phyloP scores from a whole-genome alignment of 2,329 filamentous ascomycete species.

The Pezicula carpinea region DNA sequence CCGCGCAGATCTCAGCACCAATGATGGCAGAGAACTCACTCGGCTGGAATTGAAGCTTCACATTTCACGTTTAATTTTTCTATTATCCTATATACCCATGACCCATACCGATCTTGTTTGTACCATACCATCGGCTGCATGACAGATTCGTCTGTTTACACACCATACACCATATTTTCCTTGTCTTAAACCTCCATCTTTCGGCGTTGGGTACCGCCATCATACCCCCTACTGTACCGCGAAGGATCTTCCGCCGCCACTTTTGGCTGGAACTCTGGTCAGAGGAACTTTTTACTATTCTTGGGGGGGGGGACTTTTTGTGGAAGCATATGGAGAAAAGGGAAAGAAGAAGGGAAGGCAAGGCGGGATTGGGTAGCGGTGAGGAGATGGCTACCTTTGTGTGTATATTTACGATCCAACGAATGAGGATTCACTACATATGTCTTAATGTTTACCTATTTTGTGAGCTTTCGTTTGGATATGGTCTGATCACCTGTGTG shows the following conservation, averaged over 20 bases:
- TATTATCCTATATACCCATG: constrained; percentile 18
- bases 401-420: constrained; percentile 25
- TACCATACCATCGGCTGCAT: constrained; percentile 17
- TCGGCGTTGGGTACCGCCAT: constrained; percentile 24
- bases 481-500: neutral
- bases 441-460: neutral
- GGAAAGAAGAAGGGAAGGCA: constrained; percentile 6
- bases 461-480: neutral
- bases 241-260: constrained; percentile 18
- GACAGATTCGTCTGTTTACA: constrained; percentile 15
- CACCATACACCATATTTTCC: constrained; percentile 19
- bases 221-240: constrained; percentile 25
- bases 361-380: neutral
- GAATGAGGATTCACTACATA: constrained; percentile 14
- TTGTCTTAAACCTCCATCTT: constrained; percentile 22
- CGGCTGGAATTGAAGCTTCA: constrained; percentile 61
- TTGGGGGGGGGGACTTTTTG: constrained; percentile 10
- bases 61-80: constrained; percentile 14
- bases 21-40: constrained; percentile 75
- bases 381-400: constrained; percentile 1
- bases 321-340: constrained; percentile 4
- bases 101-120: constrained; percentile 16
- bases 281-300: constrained; percentile 21
- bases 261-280: constrained; percentile 23
- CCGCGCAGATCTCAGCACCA: constrained; percentile 66